Evolutionary conservation across 441 rosid species (phyloP).

Genomic region (Isatis lusitanica): DNA sequence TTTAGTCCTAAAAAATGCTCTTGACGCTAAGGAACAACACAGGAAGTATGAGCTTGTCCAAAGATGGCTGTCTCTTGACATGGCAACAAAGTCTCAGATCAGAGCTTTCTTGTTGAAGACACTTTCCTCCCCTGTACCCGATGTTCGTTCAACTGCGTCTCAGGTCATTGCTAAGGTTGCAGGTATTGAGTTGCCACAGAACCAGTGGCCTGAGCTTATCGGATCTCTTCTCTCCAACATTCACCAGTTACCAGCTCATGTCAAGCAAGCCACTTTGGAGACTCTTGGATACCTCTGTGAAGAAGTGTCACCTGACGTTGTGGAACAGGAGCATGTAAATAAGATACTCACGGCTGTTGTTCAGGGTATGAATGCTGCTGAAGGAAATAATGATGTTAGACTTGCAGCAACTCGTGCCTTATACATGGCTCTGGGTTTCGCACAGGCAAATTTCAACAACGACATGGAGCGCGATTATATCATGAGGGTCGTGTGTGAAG

Average conservation of each 20-base stretch:
- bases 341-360: slow-evolving; percentile 78
- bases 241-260: slow-evolving; percentile 60
- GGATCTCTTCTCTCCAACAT: slow-evolving; percentile 57
- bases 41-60: slow-evolving; percentile 67
- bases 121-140: slow-evolving; percentile 56
- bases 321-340: slow-evolving; percentile 68
- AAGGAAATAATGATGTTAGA: slow-evolving; percentile 64
- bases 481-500: slow-evolving; percentile 76
- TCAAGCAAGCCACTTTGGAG: slow-evolving; percentile 73
- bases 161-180: slow-evolving; percentile 75
- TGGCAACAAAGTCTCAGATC: slow-evolving; percentile 53
- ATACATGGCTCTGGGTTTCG: slow-evolving; percentile 69
- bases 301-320: slow-evolving; percentile 65
- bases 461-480: slow-evolving; percentile 81
- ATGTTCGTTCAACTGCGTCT: slow-evolving; percentile 66
- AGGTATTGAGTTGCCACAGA: slow-evolving; percentile 71
- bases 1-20: slow-evolving; percentile 60
- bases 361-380: slow-evolving; percentile 73
- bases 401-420: slow-evolving; percentile 75
- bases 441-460: slow-evolving; percentile 72
- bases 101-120: slow-evolving; percentile 54
- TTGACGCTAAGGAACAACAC: slow-evolving; percentile 71
- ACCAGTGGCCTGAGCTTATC: slow-evolving; percentile 74
- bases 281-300: slow-evolving; percentile 77
- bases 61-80: slow-evolving; percentile 58